Base-by-base conservation (phyloP, 805 yeast species). In the Kockiozyma suomiensis region DNA sequence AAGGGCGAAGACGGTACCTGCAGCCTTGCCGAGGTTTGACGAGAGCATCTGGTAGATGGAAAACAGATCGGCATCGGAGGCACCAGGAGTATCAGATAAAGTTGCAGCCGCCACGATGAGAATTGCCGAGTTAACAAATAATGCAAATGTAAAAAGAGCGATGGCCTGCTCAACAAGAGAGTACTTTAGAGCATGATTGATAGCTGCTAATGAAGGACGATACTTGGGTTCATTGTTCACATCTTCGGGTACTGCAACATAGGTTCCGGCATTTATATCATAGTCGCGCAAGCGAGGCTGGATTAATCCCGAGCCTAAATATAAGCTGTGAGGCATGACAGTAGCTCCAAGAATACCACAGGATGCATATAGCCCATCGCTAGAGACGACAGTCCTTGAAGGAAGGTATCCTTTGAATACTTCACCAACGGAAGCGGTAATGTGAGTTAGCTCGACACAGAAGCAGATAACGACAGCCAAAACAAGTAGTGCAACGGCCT, bases 291-390 rank as follows among this genome's bases (percentile, higher is more conserved):
- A 76, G 62, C 97, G 80, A 3, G 96, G 86, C 70, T 90, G 96
- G 4, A 89, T 97, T 56, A 92, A 82, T 12, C 96, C 96, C 0
- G 93, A 85, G 1, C 97, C 97, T 48, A 91, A 78, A 70, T 87
- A 91, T 49, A 91, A 76, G 1, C 96, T 87, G 71, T 92, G 97
- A 4, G 97, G 97, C 97, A 91, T 91, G 25, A 92, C 93, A 1
- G 97, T 91, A 25, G 97, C 96, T 30, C 97, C 97, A 57, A 92
- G 76, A 58, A 92, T 86, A 26, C 97, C 97, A 67, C 93, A 84
- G 63, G 91, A 82, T 51, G 89, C 75, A 68, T 87, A 90, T 32
- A 92, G 74, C 1, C 96, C 97, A 58, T 84, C 82, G 28, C 82
- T 82, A 54, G 81, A 76, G 37, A 84, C 77, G 72, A 83, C 73